Conservation (phyloP, 208 protist species). For the Trypanosoma avium region DNA sequence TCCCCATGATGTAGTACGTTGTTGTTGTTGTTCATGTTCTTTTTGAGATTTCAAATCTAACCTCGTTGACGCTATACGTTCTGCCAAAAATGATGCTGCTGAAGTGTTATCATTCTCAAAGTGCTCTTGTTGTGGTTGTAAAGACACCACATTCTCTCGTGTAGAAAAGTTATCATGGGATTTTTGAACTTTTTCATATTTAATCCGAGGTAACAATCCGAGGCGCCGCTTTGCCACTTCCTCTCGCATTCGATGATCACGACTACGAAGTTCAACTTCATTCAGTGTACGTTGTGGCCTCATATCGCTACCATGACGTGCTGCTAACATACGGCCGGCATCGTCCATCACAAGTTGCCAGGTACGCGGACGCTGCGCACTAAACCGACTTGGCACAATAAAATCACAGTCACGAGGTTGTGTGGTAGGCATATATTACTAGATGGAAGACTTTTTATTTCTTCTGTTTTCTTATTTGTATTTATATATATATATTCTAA, state of each 20-base stretch:
- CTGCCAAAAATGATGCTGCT: not conserved
- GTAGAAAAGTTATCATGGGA: not conserved
- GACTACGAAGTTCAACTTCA: not conserved
- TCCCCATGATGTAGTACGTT: not conserved
- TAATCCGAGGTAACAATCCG: not conserved
- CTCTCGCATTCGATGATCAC: slow-evolving; percentile 8
- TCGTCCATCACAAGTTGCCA: slow-evolving; percentile 26
- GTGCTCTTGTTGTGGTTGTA: not conserved
- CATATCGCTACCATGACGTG: slow-evolving; percentile 1
- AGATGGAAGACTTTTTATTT: too few relatives aligned
- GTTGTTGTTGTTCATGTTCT: not conserved
- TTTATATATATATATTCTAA: too few relatives aligned
- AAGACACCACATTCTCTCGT: not conserved
- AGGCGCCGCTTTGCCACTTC: not conserved
- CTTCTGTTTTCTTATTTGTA: not conserved
- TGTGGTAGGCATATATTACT: slow-evolving; percentile 1
- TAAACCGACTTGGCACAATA: slow-evolving; percentile 18
- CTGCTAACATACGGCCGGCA: not conserved
- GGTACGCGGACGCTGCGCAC: slow-evolving; percentile 1
- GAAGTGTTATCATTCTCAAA: too few relatives aligned
- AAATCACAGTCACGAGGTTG: slow-evolving; percentile 2
- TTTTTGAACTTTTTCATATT: not conserved
- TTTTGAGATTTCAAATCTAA: not conserved
- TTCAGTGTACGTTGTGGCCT: not conserved
- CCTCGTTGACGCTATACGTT: not conserved